Base-by-base conservation (phyloP, 1,284 basidiomycete genomes). In the Inonotus obliquus region DNA sequence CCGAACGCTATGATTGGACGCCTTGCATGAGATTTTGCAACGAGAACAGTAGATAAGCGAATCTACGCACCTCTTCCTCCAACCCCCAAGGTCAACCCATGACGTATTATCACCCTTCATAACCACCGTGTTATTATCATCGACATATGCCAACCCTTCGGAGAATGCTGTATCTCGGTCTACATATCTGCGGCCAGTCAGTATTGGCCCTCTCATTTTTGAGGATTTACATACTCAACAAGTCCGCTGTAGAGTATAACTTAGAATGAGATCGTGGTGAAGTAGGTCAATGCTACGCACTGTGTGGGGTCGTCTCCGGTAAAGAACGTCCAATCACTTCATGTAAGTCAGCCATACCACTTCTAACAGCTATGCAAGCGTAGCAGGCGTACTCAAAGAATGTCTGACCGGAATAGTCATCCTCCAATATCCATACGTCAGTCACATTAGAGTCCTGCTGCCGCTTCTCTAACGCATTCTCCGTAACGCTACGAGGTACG, bases 41-140 rank as follows among this genome's bases (percentile, higher is more conserved):
- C 56, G 25, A 27, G 19, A 19, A 41, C 11, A 44, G 9, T 5
- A 11, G 5, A 44, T 9, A 38, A 21, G 29, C 4, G 17, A 19
- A 9, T 13, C 7, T 4, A 54, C 73, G 51, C 61, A 86, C 87
- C 87, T 90, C 64, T 78, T 77, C 54, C 88, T 78, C 66, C 78
- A 77, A 53, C 76, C 73, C 17, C 86, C 87, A 48, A 71, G 54
- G 1, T 76, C 65, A 51, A 91, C 71, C 71, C 72, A 74, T 17
- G 79, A 85, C 0, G 79, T 84, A 67, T 89, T 79, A 63, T 91
- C 88, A 11, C 85, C 87, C 68, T 86, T 83, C 87, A 91, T 91
- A 29, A 89, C 78, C 25, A 87, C 85, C 47, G 78, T 79, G 29
- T 79, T 80, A 67, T 86, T 75, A 17, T 77, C 75, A 29, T 78